Evolutionary conservation across 257 asterid genomes (phyloP).

Genomic region (Lithospermum erythrorhizon): DNA sequence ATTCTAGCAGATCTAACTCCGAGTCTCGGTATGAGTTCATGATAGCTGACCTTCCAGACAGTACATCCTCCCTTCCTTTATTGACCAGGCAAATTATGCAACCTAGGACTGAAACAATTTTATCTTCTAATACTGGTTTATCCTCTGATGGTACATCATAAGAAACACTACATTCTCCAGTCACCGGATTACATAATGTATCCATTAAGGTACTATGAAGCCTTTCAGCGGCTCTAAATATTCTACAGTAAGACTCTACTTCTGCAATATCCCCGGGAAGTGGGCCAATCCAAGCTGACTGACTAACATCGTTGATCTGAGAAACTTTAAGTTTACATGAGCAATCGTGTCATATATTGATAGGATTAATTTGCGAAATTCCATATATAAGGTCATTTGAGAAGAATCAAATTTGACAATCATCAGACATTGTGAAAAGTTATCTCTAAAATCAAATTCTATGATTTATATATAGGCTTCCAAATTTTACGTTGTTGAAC

Average conservation of each 20-base stretch:
- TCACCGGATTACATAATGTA: slow-evolving; percentile 78
- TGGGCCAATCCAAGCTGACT: slow-evolving; percentile 74
- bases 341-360: slow-evolving; percentile 14
- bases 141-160: slow-evolving; percentile 80
- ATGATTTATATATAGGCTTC: too few species aligned
- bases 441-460: too few species aligned
- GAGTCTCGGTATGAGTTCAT: slow-evolving; percentile 46
- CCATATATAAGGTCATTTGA: not conserved
- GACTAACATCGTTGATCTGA: slow-evolving; percentile 41
- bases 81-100: slow-evolving; percentile 91
- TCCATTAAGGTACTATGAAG: slow-evolving; percentile 83
- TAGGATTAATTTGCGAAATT: not conserved
- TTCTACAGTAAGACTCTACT: slow-evolving; percentile 95
- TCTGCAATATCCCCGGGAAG: slow-evolving; percentile 96
- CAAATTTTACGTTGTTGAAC: too few species aligned
- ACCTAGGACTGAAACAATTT: slow-evolving; percentile 88
- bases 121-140: slow-evolving; percentile 69
- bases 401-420: not conserved
- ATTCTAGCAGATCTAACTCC: slow-evolving; percentile 44
- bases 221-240: slow-evolving; percentile 84
- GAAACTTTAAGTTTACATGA: slow-evolving; percentile 30
- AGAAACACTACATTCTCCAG: slow-evolving; percentile 83
- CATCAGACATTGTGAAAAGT: too few species aligned
- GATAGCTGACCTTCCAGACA: slow-evolving; percentile 62
- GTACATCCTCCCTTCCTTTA: slow-evolving; percentile 89